A percentile compares a stretch with the other conserved stretches of the same genome.
Conservation (phyloP, 2,329 filamentous ascomycete species). For the Fusarium xylarioides region DNA sequence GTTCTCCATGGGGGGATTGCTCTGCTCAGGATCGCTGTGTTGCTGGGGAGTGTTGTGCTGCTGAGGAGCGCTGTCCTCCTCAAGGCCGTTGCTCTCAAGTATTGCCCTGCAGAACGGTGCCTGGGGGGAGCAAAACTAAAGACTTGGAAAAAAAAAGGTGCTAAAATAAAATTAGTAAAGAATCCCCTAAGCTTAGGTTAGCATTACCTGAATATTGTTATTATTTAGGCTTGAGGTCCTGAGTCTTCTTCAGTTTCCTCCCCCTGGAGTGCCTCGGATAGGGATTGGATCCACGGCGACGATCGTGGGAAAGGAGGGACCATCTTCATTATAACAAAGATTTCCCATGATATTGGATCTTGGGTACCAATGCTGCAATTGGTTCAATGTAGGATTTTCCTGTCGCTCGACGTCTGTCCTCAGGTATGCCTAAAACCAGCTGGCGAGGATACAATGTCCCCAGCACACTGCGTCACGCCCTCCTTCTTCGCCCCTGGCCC, state of each 20-base stretch:
- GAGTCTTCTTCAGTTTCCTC: too few relatives aligned
- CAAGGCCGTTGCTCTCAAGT: background rate
- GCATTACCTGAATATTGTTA: too few relatives aligned
- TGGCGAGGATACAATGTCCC: background rate
- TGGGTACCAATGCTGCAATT: background rate
- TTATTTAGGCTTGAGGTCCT: too few relatives aligned
- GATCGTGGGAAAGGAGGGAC: background rate
- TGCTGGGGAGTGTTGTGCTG: too few relatives aligned
- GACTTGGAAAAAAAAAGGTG: too few relatives aligned
- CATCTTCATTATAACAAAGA: background rate
- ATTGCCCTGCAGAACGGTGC: background rate
- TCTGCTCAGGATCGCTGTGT: background rate
- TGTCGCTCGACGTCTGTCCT: background rate
- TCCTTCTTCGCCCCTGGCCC: background rate
- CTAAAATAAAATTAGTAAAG: too few relatives aligned
- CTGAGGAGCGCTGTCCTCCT: background rate
- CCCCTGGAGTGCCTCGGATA: background rate
- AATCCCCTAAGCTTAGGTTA: too few relatives aligned
- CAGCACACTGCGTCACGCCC: background rate
- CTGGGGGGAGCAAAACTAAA: too few relatives aligned
- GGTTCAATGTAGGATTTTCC: background rate
- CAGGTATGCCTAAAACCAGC: background rate
- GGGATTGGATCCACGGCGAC: background rate
- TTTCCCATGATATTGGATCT: accelerated
- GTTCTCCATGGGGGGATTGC: background rate